Evolutionary conservation across 345 rosid genomes (phyloP), one percentile per base, ranked within the genome.

Genomic region (Mercurialis annua): DNA sequence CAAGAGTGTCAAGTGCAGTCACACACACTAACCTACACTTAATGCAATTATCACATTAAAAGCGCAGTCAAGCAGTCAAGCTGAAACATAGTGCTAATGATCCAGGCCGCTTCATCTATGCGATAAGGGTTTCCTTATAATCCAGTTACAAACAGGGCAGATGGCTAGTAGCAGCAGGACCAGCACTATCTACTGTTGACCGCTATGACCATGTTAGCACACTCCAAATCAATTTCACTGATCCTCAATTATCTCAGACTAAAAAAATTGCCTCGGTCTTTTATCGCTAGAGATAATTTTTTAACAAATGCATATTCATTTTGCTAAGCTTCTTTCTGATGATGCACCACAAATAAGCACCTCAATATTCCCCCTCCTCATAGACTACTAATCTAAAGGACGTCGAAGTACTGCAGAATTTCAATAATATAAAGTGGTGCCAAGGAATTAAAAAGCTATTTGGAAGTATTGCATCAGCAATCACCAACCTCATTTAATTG

Each of bases 1-100:
- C 67, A 75, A 57, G 59, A 64, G 21, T 53, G 51, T 66, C 50
- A 58, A 64, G 59, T 2, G 65, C 40, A 67, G 56, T 70, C 70
- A 54, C 51, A 59, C 70, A 54, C 51, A 59, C 38, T 56, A 26
- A 20, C 67, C 70, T 52, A 15, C 54, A 24, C 62, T n/a, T 29
- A n/a, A 47, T 59, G 48, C 18, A 50, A 44, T 17, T 40, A 40
- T 42, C 48, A 17, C 27, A 62, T 6, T 51, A 14, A 27, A 11
- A 70, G 29, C 24, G n/a, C 55, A 26, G 44, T 24, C 31, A 54
- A 53, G 52, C 30, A 62, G 10, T 62, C 23, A 16, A 62, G 29
- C 21, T 24, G 36, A 62, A 59, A 43, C 34, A 49, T 33, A 49
- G 20, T 33, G 59, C 58, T 12, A 1, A 23, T 6, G 21, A 51